These are phyloP conservation scores for Pelargonium cotyledonis DNA, from an alignment of 441 rosid species.

Conservation along the genomic window DNA sequence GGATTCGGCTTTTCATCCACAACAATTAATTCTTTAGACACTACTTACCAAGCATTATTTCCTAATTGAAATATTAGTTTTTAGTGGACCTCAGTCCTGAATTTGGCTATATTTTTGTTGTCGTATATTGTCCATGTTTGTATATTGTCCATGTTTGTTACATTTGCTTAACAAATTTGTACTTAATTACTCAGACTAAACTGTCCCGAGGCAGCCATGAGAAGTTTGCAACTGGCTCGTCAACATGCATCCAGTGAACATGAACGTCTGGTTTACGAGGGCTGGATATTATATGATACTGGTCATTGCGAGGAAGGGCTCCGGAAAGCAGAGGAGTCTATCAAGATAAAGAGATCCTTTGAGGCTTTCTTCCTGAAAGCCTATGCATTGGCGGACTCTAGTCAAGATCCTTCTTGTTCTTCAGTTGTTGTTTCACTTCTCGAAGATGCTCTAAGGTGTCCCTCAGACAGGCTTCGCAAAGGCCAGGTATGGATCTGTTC, in stretches of 20 bases:
- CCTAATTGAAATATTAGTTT: too few species aligned
- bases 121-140: too few species aligned
- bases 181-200: constrained; percentile 51
- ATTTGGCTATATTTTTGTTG: background rate
- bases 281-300: constrained; percentile 95
- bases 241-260: constrained; percentile 83
- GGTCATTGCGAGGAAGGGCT: constrained; percentile 94
- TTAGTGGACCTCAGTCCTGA: background rate
- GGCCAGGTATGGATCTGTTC: constrained; percentile 63
- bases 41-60: too few species aligned
- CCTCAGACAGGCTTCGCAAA: constrained; percentile 93
- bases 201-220: constrained; percentile 95
- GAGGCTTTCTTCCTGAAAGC: constrained; percentile 97
- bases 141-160: too few species aligned
- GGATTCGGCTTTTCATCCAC: too few species aligned
- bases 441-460: constrained; percentile 85
- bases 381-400: constrained; percentile 95
- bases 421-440: constrained; percentile 79
- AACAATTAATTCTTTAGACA: too few species aligned
- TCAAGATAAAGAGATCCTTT: constrained; percentile 68
- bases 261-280: constrained; percentile 87
- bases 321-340: constrained; percentile 81
- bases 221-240: constrained; percentile 84
- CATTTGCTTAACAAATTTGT: background rate
- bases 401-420: constrained; percentile 75